Conservation (phyloP, 225 moss, liverwort and hornwort species). For the Thuidium tamariscinum region DNA sequence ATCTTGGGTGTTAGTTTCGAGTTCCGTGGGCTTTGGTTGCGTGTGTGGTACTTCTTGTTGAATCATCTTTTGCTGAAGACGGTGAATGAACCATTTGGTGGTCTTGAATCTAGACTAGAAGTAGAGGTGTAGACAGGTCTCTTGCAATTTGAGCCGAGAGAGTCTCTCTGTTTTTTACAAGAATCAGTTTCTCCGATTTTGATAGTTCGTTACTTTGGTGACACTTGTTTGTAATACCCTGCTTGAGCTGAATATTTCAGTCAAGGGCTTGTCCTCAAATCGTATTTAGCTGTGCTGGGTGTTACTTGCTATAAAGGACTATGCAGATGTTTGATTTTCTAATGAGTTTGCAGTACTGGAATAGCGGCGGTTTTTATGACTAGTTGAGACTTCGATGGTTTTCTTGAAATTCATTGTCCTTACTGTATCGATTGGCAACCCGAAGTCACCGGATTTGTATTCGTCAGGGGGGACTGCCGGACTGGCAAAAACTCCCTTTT, state of each 20-base stretch:
- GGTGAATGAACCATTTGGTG: background rate
- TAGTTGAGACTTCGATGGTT: background rate
- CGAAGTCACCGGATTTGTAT: constrained; percentile 38
- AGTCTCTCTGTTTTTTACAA: background rate
- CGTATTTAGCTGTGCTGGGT: background rate
- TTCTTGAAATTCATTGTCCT: background rate
- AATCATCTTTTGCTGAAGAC: background rate
- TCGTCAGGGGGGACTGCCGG: constrained; percentile 13
- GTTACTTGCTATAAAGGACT: background rate
- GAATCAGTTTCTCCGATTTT: background rate
- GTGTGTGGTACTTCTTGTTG: background rate
- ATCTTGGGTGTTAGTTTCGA: background rate
- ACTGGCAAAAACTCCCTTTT: constrained; percentile 14
- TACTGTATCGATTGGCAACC: background rate
- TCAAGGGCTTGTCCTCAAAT: background rate
- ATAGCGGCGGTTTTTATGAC: background rate
- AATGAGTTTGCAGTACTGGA: background rate
- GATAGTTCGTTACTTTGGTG: background rate
- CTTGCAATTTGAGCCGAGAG: background rate
- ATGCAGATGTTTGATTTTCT: background rate
- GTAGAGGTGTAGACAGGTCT: background rate
- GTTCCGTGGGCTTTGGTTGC: background rate
- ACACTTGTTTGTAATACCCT: background rate
- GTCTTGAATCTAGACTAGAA: background rate
- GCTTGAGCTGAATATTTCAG: background rate